Base-by-base conservation (phyloP, 1,139 yeast genomes). In the Suhomyces guaymorum region DNA sequence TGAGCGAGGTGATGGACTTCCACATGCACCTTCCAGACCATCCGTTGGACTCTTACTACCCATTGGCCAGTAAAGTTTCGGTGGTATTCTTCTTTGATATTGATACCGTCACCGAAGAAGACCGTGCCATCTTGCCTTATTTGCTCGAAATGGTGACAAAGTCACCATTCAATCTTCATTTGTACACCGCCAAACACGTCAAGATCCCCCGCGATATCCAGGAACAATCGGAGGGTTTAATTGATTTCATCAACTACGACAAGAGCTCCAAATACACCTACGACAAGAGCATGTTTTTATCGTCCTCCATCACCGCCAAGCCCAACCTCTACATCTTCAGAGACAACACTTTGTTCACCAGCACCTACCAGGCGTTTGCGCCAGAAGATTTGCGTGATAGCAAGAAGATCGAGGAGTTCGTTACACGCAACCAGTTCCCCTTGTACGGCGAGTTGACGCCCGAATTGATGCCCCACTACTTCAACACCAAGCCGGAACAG, bases 311-410 rank as follows among this genome's bases (percentile, higher is more conserved):
- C 25, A 70, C 88, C 0, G 64, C 81, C 6, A 65, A 66, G 32
- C 94, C 92, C 2, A 78, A 85, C 11, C 48, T 83, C 15, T 57
- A 78, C 24, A 63, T 81, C 15, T 73, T 81, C 51, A 80, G 76
- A 47, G 82, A 82, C 36, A 72, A 75, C 37, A 63, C 78, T 5
- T 53, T 77, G 37, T 55, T 73, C 30, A 72, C 84, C 0, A 61
- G 64, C 7, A 70, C 80, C 4, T 80, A 59, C 47, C 84, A 77
- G 47, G 77, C 75, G 39, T 77, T 76, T 56, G 79, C 81, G 0
- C 75, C 86, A 2, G 78, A 77, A 37, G 86, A 82, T 47, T 68
- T 76, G 43, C 68, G 90, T 45, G 69, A 75, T 43, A 57, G 58
- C 19, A 63, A 61, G 12, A 59, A 63, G 29, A 62, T 84, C n/a